Conservation (phyloP, 257 asterid species). For the Sherardia arvensis region DNA sequence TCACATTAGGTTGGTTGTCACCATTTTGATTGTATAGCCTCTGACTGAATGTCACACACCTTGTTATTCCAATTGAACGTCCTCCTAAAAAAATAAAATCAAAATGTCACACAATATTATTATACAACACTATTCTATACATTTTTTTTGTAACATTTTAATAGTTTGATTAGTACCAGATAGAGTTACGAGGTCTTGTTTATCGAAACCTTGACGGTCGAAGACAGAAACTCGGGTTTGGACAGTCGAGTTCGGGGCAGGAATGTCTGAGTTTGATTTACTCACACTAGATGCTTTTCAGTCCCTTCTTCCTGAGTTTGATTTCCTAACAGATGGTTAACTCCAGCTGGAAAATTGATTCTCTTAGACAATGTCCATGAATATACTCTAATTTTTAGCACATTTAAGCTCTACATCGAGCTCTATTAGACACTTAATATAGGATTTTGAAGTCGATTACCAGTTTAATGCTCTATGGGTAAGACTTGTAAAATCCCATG, state of each 20-base stretch:
- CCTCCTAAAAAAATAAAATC: constrained; percentile 33
- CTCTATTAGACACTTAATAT: no score
- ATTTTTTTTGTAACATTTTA: neutral
- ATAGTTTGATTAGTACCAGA: constrained; percentile 33
- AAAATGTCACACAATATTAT: neutral
- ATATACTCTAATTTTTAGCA: no score
- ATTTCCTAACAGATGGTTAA: no score
- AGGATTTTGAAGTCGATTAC: no score
- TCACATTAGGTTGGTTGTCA: constrained; percentile 43
- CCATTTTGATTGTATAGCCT: constrained; percentile 69
- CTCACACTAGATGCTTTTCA: constrained; percentile 48
- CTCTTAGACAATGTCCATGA: no score
- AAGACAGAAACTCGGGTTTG: constrained; percentile 41
- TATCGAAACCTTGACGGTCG: constrained; percentile 48
- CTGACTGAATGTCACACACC: constrained; percentile 63
- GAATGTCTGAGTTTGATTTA: constrained; percentile 42
- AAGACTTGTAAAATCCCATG: no score
- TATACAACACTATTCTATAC: no score
- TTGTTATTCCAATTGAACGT: constrained; percentile 67
- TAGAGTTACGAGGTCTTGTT: constrained; percentile 66
- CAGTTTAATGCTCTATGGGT: no score
- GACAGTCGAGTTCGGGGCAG: constrained; percentile 77
- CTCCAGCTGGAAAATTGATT: no score
- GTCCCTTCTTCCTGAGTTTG: constrained; percentile 80
- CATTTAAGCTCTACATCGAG: no score